phyloP scores from a whole-genome alignment of 129 eudicot genomes.

The Pulicaria dysenterica region DNA sequence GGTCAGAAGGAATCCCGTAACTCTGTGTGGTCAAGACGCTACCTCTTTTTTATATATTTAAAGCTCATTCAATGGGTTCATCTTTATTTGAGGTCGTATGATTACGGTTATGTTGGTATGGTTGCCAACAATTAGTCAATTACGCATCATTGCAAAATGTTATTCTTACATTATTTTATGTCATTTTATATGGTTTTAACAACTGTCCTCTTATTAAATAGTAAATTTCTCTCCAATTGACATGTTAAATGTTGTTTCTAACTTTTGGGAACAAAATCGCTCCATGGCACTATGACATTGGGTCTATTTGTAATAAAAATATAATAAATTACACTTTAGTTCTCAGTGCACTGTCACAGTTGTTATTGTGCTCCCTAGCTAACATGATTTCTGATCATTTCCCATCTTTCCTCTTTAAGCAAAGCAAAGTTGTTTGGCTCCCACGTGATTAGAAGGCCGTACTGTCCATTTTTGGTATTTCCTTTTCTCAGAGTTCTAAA shows the following conservation, averaged over 20 bases:
- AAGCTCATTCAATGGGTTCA: too few relatives aligned
- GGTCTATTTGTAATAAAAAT: background rate
- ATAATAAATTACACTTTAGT: conserved; percentile 6
- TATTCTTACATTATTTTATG: background rate
- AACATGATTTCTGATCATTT: conserved; percentile 33
- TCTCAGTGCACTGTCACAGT: conserved; percentile 28
- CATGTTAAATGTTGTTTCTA: conserved; percentile 5
- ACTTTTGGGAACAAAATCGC: background rate
- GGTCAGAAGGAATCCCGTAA: too few relatives aligned
- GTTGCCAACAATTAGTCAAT: too few relatives aligned
- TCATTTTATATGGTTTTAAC: background rate
- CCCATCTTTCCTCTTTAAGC: conserved; percentile 32
- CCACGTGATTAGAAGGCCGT: conserved; percentile 30
- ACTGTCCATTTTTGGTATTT: conserved; percentile 14
- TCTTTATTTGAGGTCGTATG: too few relatives aligned
- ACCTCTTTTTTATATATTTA: too few relatives aligned
- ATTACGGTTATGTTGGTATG: too few relatives aligned
- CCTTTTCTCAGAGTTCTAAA: background rate
- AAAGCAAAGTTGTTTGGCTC: conserved; percentile 31
- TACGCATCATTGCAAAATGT: too few relatives aligned
- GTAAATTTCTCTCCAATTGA: background rate
- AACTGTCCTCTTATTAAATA: background rate
- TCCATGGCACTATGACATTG: conserved; percentile 6
- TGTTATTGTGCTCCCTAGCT: conserved; percentile 30
- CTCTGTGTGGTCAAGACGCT: too few relatives aligned